Evolutionary conservation across 1,284 basidiomycete species (phyloP).

Genomic region (Termitomyces sp.): DNA sequence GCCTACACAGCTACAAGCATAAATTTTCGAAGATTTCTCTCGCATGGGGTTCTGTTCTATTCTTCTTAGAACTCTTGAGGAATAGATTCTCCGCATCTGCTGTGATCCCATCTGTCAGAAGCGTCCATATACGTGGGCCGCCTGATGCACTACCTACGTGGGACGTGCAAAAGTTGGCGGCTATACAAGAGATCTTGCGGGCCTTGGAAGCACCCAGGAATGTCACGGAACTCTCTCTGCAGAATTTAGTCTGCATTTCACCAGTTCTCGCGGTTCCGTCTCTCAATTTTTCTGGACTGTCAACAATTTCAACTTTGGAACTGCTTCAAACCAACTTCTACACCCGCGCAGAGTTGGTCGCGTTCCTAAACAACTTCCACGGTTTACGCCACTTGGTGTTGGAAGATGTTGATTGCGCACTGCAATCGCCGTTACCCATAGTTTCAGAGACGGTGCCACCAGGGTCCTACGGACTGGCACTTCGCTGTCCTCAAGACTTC

Average conservation of each 20-base stretch:
- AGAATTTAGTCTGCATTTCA: background rate
- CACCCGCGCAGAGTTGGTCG: constrained; percentile 2
- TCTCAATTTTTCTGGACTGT: constrained; percentile 5
- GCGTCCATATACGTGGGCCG: constrained; percentile 8
- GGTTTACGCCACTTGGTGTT: constrained; percentile 9
- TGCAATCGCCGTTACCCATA: background rate
- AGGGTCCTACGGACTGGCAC: constrained; percentile 8
- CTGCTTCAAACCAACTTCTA: constrained; percentile 4
- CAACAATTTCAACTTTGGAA: constrained; percentile 8
- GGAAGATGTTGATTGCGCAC: constrained; percentile 5
- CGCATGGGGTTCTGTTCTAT: constrained; percentile 8
- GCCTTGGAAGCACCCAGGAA: background rate
- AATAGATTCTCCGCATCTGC: constrained; percentile 15
- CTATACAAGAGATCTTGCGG: constrained; percentile 1
- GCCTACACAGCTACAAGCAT: constrained; percentile 14
- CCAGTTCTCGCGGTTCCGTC: background rate
- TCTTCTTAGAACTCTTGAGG: constrained; percentile 12
- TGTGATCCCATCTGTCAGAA: constrained; percentile 15
- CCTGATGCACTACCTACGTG: constrained; percentile 2
- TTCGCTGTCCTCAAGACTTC: constrained; percentile 7
- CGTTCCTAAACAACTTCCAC: constrained; percentile 7
- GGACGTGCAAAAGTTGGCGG: constrained; percentile 4
- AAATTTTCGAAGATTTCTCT: constrained; percentile 14
- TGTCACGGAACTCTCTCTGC: constrained; percentile 4
- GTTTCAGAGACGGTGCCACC: background rate